phyloP scores from a whole-genome alignment of 116 monocot species.

The Cymodocea nodosa region DNA sequence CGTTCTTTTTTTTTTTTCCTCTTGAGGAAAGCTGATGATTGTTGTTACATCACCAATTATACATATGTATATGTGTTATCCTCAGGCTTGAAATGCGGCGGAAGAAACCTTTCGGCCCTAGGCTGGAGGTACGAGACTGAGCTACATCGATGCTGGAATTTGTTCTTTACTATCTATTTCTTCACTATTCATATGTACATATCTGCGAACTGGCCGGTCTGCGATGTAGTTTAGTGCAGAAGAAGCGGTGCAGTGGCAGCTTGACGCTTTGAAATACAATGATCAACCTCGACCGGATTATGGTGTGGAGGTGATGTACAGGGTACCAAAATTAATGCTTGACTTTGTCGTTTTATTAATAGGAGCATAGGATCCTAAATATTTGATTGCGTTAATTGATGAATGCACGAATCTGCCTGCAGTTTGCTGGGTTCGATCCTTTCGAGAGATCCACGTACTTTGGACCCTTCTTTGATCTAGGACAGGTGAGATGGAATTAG shows the following conservation, averaged over 20 bases:
- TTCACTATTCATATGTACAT: neutral
- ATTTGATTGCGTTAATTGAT: neutral
- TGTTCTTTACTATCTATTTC: neutral
- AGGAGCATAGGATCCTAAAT: too few species aligned
- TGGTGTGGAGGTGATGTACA: slow-evolving; percentile 93
- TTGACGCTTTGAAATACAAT: slow-evolving; percentile 80
- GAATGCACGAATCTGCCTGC: slow-evolving; percentile 2
- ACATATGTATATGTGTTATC: neutral
- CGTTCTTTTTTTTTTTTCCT: neutral
- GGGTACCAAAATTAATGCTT: slow-evolving; percentile 21
- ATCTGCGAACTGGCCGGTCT: neutral
- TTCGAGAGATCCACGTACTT: slow-evolving; percentile 92
- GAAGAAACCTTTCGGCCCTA: slow-evolving; percentile 77
- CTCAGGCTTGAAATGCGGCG: slow-evolving; percentile 69
- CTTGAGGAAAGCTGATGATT: neutral
- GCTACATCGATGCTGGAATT: too few species aligned
- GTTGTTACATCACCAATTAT: neutral
- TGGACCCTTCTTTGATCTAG: slow-evolving; percentile 84
- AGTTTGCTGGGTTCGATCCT: slow-evolving; percentile 98
- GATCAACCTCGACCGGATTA: slow-evolving; percentile 88
- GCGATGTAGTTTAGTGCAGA: slow-evolving; percentile 75
- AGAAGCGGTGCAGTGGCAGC: slow-evolving; percentile 73
- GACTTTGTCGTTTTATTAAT: too few species aligned
- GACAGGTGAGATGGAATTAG: slow-evolving; percentile 39
- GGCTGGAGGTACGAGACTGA: slow-evolving; percentile 42